These are phyloP conservation scores for Saitozyma sp. DNA, from an alignment of 768 basidiomycete genomes.

Conservation along the genomic window DNA sequence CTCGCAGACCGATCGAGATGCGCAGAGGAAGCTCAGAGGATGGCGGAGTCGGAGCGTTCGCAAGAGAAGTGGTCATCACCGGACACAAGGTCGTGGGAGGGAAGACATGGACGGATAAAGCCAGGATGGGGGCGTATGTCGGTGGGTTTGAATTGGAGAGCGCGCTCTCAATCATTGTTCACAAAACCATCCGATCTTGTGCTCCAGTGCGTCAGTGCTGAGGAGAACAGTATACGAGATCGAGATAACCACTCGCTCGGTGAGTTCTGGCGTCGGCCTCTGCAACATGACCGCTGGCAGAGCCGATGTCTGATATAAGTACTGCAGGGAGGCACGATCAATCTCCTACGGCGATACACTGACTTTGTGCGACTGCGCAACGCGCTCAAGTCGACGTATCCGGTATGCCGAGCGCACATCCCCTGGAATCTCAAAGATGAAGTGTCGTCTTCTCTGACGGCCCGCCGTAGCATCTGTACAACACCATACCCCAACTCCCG, in stretches of 20 bases:
- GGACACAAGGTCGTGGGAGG: slow-evolving; percentile 50
- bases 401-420: slow-evolving; percentile 18
- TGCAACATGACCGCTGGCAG: background rate
- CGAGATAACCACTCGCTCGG: slow-evolving; percentile 32
- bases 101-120: slow-evolving; percentile 34
- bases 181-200: background rate
- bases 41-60: slow-evolving; percentile 20
- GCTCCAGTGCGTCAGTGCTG: background rate
- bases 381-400: slow-evolving; percentile 29
- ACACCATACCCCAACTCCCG: slow-evolving; percentile 40
- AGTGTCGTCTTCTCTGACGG: background rate
- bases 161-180: background rate
- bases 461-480: slow-evolving; percentile 19
- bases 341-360: slow-evolving; percentile 43
- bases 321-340: slow-evolving; percentile 24
- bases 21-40: background rate
- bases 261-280: slow-evolving; percentile 7
- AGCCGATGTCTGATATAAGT: background rate
- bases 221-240: slow-evolving; percentile 43
- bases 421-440: background rate
- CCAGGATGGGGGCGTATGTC: slow-evolving; percentile 47
- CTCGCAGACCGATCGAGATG: background rate
- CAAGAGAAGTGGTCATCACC: slow-evolving; percentile 37
- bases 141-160: slow-evolving; percentile 25
- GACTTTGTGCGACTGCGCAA: slow-evolving; percentile 41